Percentiles rank a stretch among this genome's conserved stretches.
phyloP scores from a whole-genome alignment of 129 eudicot species.

The Helichrysum umbraculigerum region DNA sequence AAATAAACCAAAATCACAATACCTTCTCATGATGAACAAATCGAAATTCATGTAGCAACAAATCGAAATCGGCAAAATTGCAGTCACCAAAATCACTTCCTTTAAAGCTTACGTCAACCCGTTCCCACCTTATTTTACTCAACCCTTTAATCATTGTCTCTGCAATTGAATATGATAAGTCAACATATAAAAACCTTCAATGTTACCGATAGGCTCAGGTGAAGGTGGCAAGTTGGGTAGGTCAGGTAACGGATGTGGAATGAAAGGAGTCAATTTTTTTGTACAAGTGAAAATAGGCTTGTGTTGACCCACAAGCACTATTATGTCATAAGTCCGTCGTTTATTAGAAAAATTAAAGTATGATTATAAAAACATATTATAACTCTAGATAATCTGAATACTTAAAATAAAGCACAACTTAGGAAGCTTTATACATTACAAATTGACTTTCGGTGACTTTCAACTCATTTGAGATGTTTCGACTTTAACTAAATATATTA shows the following conservation, averaged over 20 bases:
- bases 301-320: neutral
- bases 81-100: too few species aligned
- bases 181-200: neutral
- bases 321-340: too few species aligned
- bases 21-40: too few species aligned
- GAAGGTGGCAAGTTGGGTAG: neutral
- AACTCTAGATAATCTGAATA: neutral
- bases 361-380: neutral
- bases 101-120: conserved; percentile 80
- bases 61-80: too few species aligned
- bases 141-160: conserved; percentile 75
- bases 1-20: too few species aligned
- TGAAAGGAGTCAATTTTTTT: neutral
- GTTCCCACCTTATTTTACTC: conserved; percentile 72
- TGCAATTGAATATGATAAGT: conserved; percentile 19
- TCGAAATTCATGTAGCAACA: too few species aligned
- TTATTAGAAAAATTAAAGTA: too few species aligned
- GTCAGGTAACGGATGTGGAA: neutral
- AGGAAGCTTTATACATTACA: neutral
- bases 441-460: neutral
- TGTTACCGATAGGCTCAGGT: neutral
- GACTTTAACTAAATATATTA: neutral
- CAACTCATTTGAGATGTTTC: neutral
- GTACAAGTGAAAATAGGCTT: neutral
- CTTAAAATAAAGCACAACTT: neutral